Percentiles rank a stretch among this genome's conserved stretches.
Conservation (phyloP, 345 rosid species). For the Brassica carinata region DNA sequence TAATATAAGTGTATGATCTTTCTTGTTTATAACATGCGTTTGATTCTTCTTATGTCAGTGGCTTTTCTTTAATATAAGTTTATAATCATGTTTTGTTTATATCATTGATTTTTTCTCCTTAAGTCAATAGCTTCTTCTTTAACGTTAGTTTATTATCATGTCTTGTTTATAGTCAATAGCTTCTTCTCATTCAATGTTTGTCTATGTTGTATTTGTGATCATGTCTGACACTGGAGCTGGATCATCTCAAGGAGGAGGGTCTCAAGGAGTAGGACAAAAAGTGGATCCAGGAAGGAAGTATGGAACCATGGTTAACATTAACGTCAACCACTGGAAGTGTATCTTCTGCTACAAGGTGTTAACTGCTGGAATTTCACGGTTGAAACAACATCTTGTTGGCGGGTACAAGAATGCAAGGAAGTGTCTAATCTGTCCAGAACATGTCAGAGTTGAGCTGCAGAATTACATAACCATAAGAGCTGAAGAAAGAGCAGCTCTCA, state of each 20-base stretch:
- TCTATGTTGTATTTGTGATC: background rate
- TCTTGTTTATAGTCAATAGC: background rate
- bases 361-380: background rate
- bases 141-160: background rate
- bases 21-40: background rate
- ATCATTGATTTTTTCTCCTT: too few relatives aligned
- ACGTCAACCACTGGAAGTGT: background rate
- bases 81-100: background rate
- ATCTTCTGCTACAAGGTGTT: background rate
- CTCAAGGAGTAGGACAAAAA: background rate
- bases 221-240: background rate
- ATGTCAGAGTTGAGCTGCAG: too few relatives aligned
- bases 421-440: too few relatives aligned
- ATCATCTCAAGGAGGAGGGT: background rate
- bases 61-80: background rate
- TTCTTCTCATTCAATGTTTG: background rate
- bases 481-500: too few relatives aligned
- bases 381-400: background rate
- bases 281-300: background rate
- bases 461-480: too few relatives aligned
- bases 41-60: background rate
- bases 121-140: background rate
- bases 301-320: background rate
- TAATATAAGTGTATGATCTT: too few relatives aligned
- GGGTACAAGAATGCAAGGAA: background rate